Evolutionary conservation across 2,329 filamentous ascomycete genomes (phyloP), one percentile per base, ranked within the genome.

Genomic region (Clonostachys sp.): DNA sequence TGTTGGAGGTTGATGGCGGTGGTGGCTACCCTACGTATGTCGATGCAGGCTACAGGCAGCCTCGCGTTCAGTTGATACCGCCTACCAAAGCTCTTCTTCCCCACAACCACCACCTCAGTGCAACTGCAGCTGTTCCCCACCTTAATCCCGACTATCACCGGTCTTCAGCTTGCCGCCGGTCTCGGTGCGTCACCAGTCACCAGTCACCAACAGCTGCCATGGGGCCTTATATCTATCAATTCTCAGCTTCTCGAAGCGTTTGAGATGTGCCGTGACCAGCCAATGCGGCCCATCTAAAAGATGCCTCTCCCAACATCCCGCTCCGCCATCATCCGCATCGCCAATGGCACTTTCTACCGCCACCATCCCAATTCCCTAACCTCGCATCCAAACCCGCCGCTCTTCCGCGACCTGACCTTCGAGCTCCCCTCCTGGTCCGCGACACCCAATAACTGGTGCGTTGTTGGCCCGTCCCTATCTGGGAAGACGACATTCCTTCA

Each of bases 401-500:
- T 96, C 5, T 96, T 95, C 61, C 74, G 78, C 5, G 72, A 83
- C 46, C 63, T 96, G 55, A 81, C 66, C 47, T 89, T 96, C 60
- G 76, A 78, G 38, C 69, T 97, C 1, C 80, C 86, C 0, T 83
- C 84, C 6, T 65, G 71, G 14, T 61, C 75, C 6, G 55, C 67
- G 1, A 61, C 62, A 5, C 63, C 68, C 13, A 78, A 87, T 55
- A 81, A 89, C 62, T 97, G 91, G 91, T 87, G 89, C 38, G 74
- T 99, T 38, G 75, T 97, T 24, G 91, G 90, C 0, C 83, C 89
- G 1, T 91, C 87, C 0, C 80, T 87, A 2, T 80, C 84, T 2
- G 88, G 88, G 1, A 89, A 92, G 62, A 95, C 91, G 1, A 87
- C 87, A 0, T 84, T 99, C 48, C 75, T 97, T 5, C 81, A 95